Evolutionary conservation across 352 stramenopile genomes (phyloP), one percentile per base, ranked within the genome.

Genomic region (Pythium phragmitis): DNA sequence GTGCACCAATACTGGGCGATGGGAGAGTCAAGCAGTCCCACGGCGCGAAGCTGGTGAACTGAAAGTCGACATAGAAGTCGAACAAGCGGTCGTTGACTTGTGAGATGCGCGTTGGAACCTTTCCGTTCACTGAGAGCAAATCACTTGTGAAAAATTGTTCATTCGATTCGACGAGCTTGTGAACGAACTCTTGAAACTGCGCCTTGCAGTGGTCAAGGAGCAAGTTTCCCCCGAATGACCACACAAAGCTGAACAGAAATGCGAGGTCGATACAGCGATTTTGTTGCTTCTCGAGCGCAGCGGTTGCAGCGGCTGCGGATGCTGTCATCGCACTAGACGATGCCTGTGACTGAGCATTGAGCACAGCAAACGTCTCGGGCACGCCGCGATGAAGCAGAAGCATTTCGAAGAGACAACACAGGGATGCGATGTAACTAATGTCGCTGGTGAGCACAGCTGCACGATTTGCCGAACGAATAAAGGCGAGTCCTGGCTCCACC

Each of bases 181-280:
- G 70, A 7, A 89, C 61, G 61, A 89, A 86, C 2, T 79, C 77
- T 64, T 91, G 69, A 50, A 91, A 91, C 9, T 69, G 30, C 11
- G 33, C 21, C 42, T 69, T 74, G 49, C 58, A 67, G 21, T 57
- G 42, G 45, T 70, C 67, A 5, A 74, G n/a, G 14, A 77, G 48
- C 13, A 91, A 26, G 43, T 90, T 90, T 3, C 80, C 82, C 33
- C 84, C 84, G 33, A 92, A 90, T 4, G 82, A 71, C 84, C 84
- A 92, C 6, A 80, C 60, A 58, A 88, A 89, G 53, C 78, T 87
- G 63, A 87, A 90, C 33, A 92, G 42, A 55, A 92, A 89, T 3
- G 83, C 62, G 17, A 89, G 53, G 39, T 92, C 84, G 28, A 91
- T 55, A 39, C 73, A 88, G 16, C 84, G 70, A 30, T 76, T 64